These are phyloP conservation scores for Saccharomyces hybrid DNA, from an alignment of 1,139 yeast genomes.

Conservation along the genomic window DNA sequence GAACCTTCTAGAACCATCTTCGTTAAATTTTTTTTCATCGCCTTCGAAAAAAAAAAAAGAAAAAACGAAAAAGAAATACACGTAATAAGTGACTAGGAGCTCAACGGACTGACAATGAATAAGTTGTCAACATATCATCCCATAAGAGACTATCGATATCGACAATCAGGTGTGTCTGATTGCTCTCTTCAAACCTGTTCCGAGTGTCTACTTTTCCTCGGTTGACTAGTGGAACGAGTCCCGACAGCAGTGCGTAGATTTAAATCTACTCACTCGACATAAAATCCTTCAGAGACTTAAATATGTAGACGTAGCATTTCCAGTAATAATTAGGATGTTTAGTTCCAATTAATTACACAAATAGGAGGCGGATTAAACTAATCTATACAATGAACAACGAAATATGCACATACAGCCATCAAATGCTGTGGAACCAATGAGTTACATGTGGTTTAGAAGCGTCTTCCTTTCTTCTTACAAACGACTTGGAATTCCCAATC, in stretches of 20 bases:
- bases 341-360: background rate
- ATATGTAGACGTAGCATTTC: too few relatives aligned
- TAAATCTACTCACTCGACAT: background rate
- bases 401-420: background rate
- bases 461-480: constrained; percentile 52
- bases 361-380: background rate
- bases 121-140: too few relatives aligned
- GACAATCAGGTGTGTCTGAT: too few relatives aligned
- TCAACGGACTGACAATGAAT: background rate
- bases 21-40: background rate
- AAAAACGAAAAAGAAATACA: background rate
- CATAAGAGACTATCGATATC: too few relatives aligned
- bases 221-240: too few relatives aligned
- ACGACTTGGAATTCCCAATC: constrained; percentile 80
- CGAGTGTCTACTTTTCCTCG: too few relatives aligned
- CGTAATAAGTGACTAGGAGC: background rate
- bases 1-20: background rate
- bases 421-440: background rate
- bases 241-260: too few relatives aligned
- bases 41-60: background rate
- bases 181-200: too few relatives aligned
- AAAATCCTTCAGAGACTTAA: too few relatives aligned
- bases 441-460: constrained; percentile 11
- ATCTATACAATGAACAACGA: background rate
- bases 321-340: background rate